Evolutionary conservation across 108 stramenopile genomes (phyloP), one percentile per base, ranked within the genome.

Genomic region (Seminavis robusta): DNA sequence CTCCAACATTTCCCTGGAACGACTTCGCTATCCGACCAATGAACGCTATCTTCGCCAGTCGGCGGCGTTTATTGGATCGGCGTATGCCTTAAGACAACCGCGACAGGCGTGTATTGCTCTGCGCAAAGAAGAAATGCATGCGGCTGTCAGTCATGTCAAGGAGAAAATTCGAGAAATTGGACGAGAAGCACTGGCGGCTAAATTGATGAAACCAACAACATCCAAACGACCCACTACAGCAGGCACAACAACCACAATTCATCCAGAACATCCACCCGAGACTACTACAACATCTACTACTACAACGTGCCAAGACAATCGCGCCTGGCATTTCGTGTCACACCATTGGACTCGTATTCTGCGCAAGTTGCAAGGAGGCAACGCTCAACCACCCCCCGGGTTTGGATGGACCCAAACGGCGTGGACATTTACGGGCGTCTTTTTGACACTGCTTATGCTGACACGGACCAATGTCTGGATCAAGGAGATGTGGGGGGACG

Each of bases 21-120:
- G 28, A 23, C 37, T 73, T 23, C 17, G 25, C 5, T 27, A 38
- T 1, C 13, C 20, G 7, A 37, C 27, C 13, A 73, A 73, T 49
- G 65, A 67, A 40, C 27, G 17, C 2, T 73, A 67, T 33, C 33
- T 73, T 31, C 11, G 41, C 4, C 39, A 27, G 4, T 52, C 65
- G 8, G 46, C 71, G 4, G 42, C 41, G 24, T 31, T 73, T 40
- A 77, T 77, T 27, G 71, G 71, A 25, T 45, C 71, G 1, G 36
- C 42, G 7, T 62, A 33, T 55, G 56, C 48, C 11, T 42, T 67
- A 11, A 38, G 25, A 44, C 46, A 41, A n/a, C 36, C 65, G 17
- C 42, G 73, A 19, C 28, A 43, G 56, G 49, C 40, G n/a, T 48
- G 38, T 10, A 42, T 43, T 0, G 23, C 30, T 16, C 24, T 57